Base-by-base conservation (phyloP, 352 stramenopile species). In the Halophytophthora batemanensis region DNA sequence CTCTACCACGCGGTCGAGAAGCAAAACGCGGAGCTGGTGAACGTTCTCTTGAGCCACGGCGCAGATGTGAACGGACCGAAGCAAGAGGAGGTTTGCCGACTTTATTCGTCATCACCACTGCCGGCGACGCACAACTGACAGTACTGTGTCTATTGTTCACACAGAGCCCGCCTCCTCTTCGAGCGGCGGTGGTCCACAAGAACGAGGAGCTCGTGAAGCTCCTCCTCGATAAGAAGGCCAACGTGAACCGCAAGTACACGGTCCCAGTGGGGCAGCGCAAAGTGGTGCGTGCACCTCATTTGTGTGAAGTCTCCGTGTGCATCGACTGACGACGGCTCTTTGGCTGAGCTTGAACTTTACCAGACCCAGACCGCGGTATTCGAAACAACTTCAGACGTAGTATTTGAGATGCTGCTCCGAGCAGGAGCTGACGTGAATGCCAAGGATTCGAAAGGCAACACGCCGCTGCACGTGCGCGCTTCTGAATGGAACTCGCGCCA, bases 1-100 rank as follows among this genome's bases (percentile, higher is more conserved):
- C 49, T 68, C 11, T 68, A 68, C 35, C 44, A 68, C 13, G 60
- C 60, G 19, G 60, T 68, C 39, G 60, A 68, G 2, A 68, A 64
- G 25, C 31, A 64, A 28, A 68, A 64, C 19, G 25, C 64, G 15
- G 60, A 68, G 3, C 22, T 68, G 15, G 60, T 64, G n/a, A 68
- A 68, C 14, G 50, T 68, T 50, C 56, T 68, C 22, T 15, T 68
- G 31, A 38, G 60, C 2, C 64, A 68, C 37, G 60, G 60, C 18
- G 60, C 60, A 23, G 60, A 68, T 45, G 60, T 64, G 28, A 68
- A 68, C 21, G 55, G 55, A 1, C 64, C 60, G 8, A 68, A 68
- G 14, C 54, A 68, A 37, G 60, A 68, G 6, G 60, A 68, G 53
- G 59, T 63, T 17, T 2, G 41, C 23, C 12, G 21, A 18, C 6